Evolutionary conservation across 2,329 filamentous ascomycete species (phyloP), one percentile per base, ranked within the genome.

Genomic region (Phialocephala sp.): DNA sequence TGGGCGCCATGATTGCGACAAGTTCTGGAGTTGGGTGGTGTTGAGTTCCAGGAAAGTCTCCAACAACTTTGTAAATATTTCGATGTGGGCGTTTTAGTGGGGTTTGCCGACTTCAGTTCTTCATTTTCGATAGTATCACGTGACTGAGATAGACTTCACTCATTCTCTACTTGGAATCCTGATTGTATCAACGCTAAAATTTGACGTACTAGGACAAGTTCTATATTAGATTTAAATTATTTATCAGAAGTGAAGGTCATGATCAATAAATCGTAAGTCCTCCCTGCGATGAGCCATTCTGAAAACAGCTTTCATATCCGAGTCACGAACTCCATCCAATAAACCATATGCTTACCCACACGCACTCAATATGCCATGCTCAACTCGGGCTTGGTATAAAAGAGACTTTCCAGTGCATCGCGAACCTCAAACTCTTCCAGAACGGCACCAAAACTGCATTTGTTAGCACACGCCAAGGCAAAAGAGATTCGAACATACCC

Each of bases 381-480:
- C 35, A 60, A 52, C 14, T 72, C 69, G 4, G 67, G 65, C 58
- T 75, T 73, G 14, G 64, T 70, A 52, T 71, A 72, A n/a, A 76
- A 72, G 2, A 74, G 64, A 63, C 68, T 75, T 58, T 75, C 73
- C 37, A 77, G 58, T 27, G 73, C 75, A 69, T 77, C 76, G 15
- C 80, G 79, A 45, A 85, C 78, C 72, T 85, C 83, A 64, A 91
- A 91, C 68, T 91, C 87, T 75, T 91, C 89, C 66, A 91, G 80
- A 0, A 91, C 88, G 37, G 89, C 88, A 36, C 89, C 89, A 71
- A 91, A 91, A 6, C 85, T 87, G 67, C 22, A 50, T n/a, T 47
- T 15, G 39, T 76, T 50, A 77, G 71, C 63, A 68, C 55, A 22
- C 20, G 3, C 22, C 43, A n/a, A 47, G 18, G 54, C 39, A 60